Evolutionary conservation across 2,329 filamentous ascomycete species (phyloP).

Genomic region (Exophiala viscosa): DNA sequence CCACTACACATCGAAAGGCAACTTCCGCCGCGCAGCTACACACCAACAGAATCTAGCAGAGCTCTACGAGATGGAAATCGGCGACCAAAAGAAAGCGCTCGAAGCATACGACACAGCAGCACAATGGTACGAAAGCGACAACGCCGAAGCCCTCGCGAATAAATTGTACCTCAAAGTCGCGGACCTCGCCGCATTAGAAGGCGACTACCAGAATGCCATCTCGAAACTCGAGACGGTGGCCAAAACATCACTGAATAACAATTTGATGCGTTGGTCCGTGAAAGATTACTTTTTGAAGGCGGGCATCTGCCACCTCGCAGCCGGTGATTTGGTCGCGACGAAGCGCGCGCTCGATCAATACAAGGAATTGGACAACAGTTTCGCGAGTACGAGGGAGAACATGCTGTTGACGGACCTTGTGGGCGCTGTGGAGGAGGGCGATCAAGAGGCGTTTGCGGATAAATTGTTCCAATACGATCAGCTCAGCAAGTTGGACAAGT

Average conservation of each 20-base stretch:
- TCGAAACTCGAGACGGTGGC: slow-evolving; percentile 81
- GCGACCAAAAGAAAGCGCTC: slow-evolving; percentile 72
- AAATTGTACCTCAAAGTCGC: slow-evolving; percentile 91
- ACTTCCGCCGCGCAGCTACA: slow-evolving; percentile 83
- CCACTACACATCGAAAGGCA: slow-evolving; percentile 84
- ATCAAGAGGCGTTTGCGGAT: slow-evolving; percentile 79
- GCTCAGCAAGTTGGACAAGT: slow-evolving; percentile 90
- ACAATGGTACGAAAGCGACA: slow-evolving; percentile 83
- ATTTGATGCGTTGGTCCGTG: slow-evolving; percentile 87
- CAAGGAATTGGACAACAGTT: slow-evolving; percentile 72
- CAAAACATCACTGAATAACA: slow-evolving; percentile 74
- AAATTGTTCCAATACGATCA: slow-evolving; percentile 87
- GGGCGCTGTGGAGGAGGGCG: slow-evolving; percentile 69
- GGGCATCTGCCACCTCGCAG: slow-evolving; percentile 80
- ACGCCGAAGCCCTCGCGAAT: slow-evolving; percentile 83
- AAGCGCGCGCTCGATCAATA: slow-evolving; percentile 80
- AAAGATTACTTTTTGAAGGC: slow-evolving; percentile 96
- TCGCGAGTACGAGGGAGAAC: slow-evolving; percentile 73
- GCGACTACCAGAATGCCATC: slow-evolving; percentile 80
- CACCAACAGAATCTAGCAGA: slow-evolving; percentile 88
- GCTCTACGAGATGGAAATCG: slow-evolving; percentile 76
- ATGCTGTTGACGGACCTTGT: slow-evolving; percentile 74
- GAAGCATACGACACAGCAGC: slow-evolving; percentile 82
- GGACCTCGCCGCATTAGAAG: slow-evolving; percentile 76
- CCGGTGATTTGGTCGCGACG: slow-evolving; percentile 71